A percentile compares a stretch with the other conserved stretches of the same genome.
Evolutionary conservation across 108 stramenopile genomes (phyloP).

Genomic region (Craspedostauros australis): DNA sequence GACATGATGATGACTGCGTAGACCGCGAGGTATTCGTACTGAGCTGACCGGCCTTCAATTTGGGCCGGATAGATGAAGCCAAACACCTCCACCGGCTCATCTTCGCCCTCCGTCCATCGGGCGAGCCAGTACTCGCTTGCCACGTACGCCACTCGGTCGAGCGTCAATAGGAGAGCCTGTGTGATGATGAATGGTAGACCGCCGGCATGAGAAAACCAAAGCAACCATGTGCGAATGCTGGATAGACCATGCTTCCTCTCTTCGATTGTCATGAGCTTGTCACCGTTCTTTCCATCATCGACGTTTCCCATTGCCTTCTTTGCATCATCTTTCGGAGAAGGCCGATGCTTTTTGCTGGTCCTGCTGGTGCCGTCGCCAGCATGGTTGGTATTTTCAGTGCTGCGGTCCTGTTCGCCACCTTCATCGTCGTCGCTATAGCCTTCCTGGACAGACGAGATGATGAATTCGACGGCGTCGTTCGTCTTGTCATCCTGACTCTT

Average conservation of each 20-base stretch:
- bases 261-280: slow-evolving; percentile 64
- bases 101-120: slow-evolving; percentile 57
- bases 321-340: background rate
- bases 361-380: background rate
- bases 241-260: slow-evolving; percentile 70
- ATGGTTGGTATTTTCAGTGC: background rate
- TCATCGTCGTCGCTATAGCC: slow-evolving; percentile 14
- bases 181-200: slow-evolving; percentile 45
- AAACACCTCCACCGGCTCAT: slow-evolving; percentile 32
- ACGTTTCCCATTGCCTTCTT: background rate
- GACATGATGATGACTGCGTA: slow-evolving; percentile 45
- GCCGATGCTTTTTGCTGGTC: background rate
- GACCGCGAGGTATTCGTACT: slow-evolving; percentile 51
- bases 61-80: slow-evolving; percentile 58
- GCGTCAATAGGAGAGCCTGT: slow-evolving; percentile 37
- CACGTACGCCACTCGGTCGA: slow-evolving; percentile 77
- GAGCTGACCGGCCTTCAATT: slow-evolving; percentile 53
- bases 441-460: slow-evolving; percentile 68
- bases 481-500: slow-evolving; percentile 39
- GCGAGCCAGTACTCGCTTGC: slow-evolving; percentile 83
- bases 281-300: slow-evolving; percentile 14
- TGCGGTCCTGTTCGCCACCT: background rate
- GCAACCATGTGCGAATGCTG: slow-evolving; percentile 52
- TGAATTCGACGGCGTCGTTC: slow-evolving; percentile 58
- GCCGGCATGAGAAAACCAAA: slow-evolving; percentile 82